Evolutionary conservation across 495 filamentous ascomycete species (phyloP).

Genomic region (Aspergillus kassunensis): DNA sequence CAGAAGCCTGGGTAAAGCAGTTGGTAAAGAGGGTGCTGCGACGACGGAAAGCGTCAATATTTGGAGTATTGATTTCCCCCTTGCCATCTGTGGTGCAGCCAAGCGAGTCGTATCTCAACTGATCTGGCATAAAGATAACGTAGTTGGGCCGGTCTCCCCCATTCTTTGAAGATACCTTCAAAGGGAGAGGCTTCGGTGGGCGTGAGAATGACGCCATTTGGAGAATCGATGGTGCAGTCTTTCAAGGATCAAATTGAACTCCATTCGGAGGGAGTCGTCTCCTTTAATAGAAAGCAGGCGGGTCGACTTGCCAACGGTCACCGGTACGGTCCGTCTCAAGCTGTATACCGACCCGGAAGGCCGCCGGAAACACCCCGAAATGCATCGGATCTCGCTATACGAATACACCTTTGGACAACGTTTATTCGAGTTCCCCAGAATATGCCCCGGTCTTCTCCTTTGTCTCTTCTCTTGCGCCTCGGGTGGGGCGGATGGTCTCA

Average conservation of each 20-base stretch:
- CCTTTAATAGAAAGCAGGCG: neutral
- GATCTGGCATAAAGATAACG: slow-evolving; percentile 26
- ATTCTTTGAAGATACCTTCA: neutral
- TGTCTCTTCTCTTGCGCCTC: neutral
- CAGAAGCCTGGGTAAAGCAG: slow-evolving; percentile 23
- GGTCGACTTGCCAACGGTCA: neutral
- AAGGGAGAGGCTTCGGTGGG: neutral
- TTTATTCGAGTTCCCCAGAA: neutral
- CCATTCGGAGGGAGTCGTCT: neutral
- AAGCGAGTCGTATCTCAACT: slow-evolving; percentile 23
- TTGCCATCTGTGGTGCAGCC: slow-evolving; percentile 11
- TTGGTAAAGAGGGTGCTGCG: slow-evolving; percentile 19
- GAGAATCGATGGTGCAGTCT: neutral
- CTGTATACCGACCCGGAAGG: neutral
- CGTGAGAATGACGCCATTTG: neutral
- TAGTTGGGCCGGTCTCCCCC: slow-evolving; percentile 13
- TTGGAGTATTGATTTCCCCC: slow-evolving; percentile 19
- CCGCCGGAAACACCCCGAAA: neutral
- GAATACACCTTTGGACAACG: neutral
- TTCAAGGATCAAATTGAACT: neutral
- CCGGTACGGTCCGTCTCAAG: neutral
- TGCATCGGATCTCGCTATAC: neutral
- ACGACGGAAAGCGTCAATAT: slow-evolving; percentile 19
- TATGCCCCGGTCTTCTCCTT: neutral
- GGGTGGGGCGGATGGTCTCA: neutral